Percentiles rank a stretch among this genome's conserved stretches.
Evolutionary conservation across 805 yeast species (phyloP).

Genomic region (Sugiyamaella marilandica): DNA sequence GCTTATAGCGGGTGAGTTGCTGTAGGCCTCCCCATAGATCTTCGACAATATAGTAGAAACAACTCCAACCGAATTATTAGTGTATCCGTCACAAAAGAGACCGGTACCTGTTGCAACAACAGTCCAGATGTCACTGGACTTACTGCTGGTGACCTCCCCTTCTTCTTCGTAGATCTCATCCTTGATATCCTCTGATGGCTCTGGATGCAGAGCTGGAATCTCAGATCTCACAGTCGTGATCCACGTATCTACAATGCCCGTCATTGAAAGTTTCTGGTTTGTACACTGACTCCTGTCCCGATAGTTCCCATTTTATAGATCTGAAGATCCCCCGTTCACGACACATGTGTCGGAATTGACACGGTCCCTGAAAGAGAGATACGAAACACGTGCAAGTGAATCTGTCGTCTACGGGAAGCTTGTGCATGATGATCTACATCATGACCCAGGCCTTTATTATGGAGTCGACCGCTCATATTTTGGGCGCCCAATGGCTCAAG

Average conservation of each 20-base stretch:
- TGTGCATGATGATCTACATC: no score
- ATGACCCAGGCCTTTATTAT: no score
- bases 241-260: neutral
- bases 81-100: constrained; percentile 85
- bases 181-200: constrained; percentile 1
- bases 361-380: no score
- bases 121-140: constrained; percentile 42
- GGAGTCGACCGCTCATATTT: no score
- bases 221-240: neutral
- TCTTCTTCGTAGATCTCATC: neutral
- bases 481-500: no score
- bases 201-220: neutral
- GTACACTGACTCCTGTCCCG: no score
- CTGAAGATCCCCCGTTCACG: no score
- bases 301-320: no score
- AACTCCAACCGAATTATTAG: constrained; percentile 74
- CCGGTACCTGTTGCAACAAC: constrained; percentile 87
- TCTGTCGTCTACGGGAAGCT: no score
- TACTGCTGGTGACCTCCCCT: neutral
- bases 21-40: constrained; percentile 60
- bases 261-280: neutral
- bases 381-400: no score
- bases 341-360: no score
- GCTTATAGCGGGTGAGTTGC: constrained; percentile 60
- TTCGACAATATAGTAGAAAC: constrained; percentile 63